Evolutionary conservation across 176 grass and related monocot genomes (phyloP), one percentile per base, ranked within the genome.

Genomic region (Carex kokanica): DNA sequence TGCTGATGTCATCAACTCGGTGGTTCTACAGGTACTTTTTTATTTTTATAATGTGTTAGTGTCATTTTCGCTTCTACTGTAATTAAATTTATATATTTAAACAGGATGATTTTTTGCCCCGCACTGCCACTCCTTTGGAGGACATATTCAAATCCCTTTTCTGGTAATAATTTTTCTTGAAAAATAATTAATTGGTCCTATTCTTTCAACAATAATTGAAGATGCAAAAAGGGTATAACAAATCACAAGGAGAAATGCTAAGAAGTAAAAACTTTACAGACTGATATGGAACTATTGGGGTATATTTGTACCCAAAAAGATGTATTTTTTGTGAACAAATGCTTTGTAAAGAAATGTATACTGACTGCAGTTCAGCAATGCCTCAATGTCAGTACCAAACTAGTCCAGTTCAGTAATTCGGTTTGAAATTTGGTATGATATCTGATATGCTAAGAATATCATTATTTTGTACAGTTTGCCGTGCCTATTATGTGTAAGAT

Each of bases 21-120:
- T 98, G 13, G 85, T 98, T 90, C 95, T 98, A 73, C 95, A 98
- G 91, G 95, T 84, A 60, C 78, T 51, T 49, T 59, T 18, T 60
- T 17, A 51, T 21, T 8, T 20, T 10, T 14, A 59, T 47, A 21
- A 64, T 38, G 52, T 34, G 58, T 23, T 12, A 18, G 5, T 70
- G 32, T 31, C 25, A 13, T 86, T 84, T 84, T 43, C 32, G 11
- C 29, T 2, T 88, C 2, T 70, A 67, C 51, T n/a, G 58, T 49
- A 16, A 82, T 13, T 15, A 81, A 81, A 52, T 36, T n/a, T 38
- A 81, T 14, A 60, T 6, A 5, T 82, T 83, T 54, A 8, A 52
- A 45, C 6, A 95, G 96, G 96, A 98, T 74, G 96, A 98, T 93
- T 98, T 98, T 88, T 88, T 98, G 70, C 91, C 96, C 75, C 90